Evolutionary conservation across 2,329 filamentous ascomycete genomes (phyloP), one percentile per base, ranked within the genome.

Genomic region (Emericellopsis atlantica): DNA sequence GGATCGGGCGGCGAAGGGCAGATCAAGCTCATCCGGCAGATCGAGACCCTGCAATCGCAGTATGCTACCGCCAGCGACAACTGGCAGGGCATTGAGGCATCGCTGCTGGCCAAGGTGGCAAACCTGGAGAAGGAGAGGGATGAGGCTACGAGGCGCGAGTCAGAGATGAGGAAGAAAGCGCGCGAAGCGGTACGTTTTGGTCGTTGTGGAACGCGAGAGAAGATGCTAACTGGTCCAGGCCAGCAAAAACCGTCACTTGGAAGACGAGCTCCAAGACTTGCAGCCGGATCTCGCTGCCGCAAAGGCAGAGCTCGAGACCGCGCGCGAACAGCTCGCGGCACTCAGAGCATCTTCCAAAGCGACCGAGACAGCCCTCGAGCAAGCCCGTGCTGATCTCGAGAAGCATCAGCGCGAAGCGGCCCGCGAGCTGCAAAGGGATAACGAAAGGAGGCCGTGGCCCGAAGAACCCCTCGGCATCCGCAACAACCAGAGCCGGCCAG

Each of bases 51-150:
- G 32, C 92, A 98, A 60, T 92, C 85, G 6, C 93, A 98, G 57
- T 95, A 98, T 60, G 80, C 88, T 1, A 80, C 93, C 41, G 92
- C 92, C 1, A 92, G 86, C 49, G 87, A 94, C 54, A 98, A 98
- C 52, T 98, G 93, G 92, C 89, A 95, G 55, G 86, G 88, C 1
- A 93, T 98, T 46, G 90, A 98, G 59, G 77, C 84, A 9, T 93
- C 85, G 3, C 64, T 98, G 26, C 74, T 90, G 39, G 78, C 85
- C 18, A 77, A 89, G 43, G 72, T 92, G 10, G 72, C 80, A 4
- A 81, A 69, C 39, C 67, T 96, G 9, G 92, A 98, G 58, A 92
- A 84, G 55, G 93, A 98, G 58, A 78, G 86, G 42, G 89, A 96
- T 54, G 92, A 98, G 53, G 76, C 85, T 8, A 71, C 79, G 39